Percentiles rank a stretch among this genome's conserved stretches.
Conservation (phyloP, 176 grass and related monocot species). For the Eleusine coracana region DNA sequence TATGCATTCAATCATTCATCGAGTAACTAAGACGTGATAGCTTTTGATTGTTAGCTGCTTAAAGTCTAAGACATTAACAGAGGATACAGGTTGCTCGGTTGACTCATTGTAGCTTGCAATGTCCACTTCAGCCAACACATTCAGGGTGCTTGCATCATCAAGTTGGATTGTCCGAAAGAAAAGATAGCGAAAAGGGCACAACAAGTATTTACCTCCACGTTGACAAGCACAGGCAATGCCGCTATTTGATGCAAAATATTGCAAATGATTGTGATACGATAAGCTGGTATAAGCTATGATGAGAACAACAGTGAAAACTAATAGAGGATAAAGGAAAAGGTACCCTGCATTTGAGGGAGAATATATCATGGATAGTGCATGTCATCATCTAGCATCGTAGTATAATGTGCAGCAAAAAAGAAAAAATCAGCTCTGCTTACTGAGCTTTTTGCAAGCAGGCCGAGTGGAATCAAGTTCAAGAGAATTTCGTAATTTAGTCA, state of each 20-base stretch:
- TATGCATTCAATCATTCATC: constrained; percentile 7
- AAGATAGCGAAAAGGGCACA: background rate
- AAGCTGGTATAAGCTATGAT: background rate
- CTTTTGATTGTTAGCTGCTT: constrained; percentile 36
- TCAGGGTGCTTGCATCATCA: background rate
- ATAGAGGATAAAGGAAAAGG: no score
- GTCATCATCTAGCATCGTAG: no score
- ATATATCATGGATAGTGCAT: no score
- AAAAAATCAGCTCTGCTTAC: no score
- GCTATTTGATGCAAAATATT: background rate
- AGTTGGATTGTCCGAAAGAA: background rate
- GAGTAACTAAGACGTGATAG: constrained; percentile 25
- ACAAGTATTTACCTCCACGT: background rate
- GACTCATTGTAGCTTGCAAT: constrained; percentile 34
- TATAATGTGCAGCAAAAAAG: no score
- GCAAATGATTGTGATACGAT: background rate
- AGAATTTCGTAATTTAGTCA: no score
- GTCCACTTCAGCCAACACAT: background rate
- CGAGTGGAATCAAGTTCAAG: no score
- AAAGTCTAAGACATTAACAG: constrained; percentile 25
- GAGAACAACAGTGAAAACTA: background rate
- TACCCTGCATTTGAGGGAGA: no score
- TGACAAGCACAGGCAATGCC: no score
- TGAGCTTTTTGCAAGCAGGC: no score
- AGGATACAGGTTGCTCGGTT: background rate